phyloP scores from a whole-genome alignment of 2,329 filamentous ascomycete genomes.

The Colletotrichum sidae region DNA sequence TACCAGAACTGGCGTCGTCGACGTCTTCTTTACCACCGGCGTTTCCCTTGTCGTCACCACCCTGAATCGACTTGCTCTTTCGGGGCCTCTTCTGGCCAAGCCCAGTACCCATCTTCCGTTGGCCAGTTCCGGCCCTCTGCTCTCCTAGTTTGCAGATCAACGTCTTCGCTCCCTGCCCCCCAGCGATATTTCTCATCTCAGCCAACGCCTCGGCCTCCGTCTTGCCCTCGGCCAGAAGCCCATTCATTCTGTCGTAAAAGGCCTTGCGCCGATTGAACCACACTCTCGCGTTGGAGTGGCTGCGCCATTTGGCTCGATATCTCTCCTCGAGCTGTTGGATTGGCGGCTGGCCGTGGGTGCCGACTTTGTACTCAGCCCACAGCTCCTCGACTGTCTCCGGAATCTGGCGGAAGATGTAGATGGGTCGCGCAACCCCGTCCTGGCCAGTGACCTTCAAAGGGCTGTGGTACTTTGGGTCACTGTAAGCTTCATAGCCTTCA shows the following conservation, averaged over 20 bases:
- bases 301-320: conserved; percentile 35
- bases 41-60: too few species aligned
- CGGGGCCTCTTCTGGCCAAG: neutral
- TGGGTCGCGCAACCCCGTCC: conserved; percentile 15
- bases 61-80: neutral
- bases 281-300: conserved; percentile 16
- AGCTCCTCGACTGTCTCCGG: conserved; percentile 31
- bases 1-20: too few species aligned
- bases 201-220: conserved; percentile 27
- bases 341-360: conserved; percentile 22
- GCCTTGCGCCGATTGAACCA: conserved; percentile 36
- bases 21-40: too few species aligned
- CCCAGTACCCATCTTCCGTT: neutral
- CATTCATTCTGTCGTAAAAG: conserved; percentile 33
- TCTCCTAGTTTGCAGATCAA: conserved; percentile 6
- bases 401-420: conserved; percentile 29
- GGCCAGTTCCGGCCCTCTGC: neutral
- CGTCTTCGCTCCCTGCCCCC: conserved; percentile 14
- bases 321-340: conserved; percentile 27
- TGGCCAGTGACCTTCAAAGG: conserved; percentile 3
- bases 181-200: conserved; percentile 1
- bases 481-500: neutral
- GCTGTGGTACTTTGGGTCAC: conserved; percentile 28
- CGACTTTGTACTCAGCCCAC: conserved; percentile 36
- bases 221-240: conserved; percentile 15